Evolutionary conservation across 345 rosid species (phyloP).

Genomic region (Combretum micranthum): DNA sequence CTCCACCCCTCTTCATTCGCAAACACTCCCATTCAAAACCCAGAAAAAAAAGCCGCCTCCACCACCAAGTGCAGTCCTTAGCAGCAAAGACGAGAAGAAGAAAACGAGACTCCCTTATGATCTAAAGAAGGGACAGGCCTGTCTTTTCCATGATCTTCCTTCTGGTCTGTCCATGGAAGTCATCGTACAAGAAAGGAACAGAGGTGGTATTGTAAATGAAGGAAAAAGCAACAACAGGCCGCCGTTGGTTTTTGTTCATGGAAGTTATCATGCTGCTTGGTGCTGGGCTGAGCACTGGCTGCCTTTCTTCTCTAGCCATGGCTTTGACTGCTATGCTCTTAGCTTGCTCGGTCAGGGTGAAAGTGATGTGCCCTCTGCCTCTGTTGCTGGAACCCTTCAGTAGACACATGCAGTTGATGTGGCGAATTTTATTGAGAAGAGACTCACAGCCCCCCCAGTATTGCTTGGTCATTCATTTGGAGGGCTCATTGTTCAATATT

Average conservation of each 20-base stretch:
- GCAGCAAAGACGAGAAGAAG: constrained; percentile 32
- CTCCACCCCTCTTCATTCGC: constrained; percentile 4
- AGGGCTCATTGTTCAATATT: constrained; percentile 75
- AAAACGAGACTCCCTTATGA: constrained; percentile 36
- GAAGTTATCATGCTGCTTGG: constrained; percentile 98
- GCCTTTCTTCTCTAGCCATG: constrained; percentile 69
- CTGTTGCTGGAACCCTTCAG: constrained; percentile 71
- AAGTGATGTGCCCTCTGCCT: constrained; percentile 60
- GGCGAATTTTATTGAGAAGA: constrained; percentile 59
- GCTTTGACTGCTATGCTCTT: constrained; percentile 75
- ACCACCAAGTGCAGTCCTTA: constrained; percentile 1
- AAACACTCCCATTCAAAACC: background rate
- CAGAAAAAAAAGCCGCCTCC: too few relatives aligned
- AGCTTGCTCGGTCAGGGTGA: constrained; percentile 95
- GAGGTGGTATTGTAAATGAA: constrained; percentile 8
- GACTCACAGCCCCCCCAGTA: constrained; percentile 48
- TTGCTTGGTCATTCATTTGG: constrained; percentile 91
- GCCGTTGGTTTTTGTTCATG: constrained; percentile 78
- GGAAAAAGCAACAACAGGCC: constrained; percentile 19
- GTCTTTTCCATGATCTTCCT: constrained; percentile 64
- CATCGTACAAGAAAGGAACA: constrained; percentile 44
- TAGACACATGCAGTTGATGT: constrained; percentile 91
- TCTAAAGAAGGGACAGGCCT: constrained; percentile 58
- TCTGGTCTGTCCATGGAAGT: constrained; percentile 81
- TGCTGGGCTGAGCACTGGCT: constrained; percentile 95